These are phyloP conservation scores for Tetrastigma voinierianum DNA, from an alignment of 164 flowering plant genomes.

Conservation along the genomic window DNA sequence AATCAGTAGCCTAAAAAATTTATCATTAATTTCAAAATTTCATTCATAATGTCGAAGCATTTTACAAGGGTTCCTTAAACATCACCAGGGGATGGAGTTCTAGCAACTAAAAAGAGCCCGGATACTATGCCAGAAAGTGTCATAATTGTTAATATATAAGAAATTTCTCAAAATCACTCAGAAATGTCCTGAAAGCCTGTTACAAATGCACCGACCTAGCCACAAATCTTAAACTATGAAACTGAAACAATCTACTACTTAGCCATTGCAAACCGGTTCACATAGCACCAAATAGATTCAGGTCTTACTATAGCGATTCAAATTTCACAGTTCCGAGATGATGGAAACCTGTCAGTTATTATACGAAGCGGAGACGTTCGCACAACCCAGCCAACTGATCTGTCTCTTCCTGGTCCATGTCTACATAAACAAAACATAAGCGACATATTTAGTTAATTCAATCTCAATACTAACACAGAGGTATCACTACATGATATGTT, in stretches of 20 bases:
- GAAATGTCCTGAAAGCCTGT: neutral
- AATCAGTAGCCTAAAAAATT: neutral
- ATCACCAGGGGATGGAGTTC: slow-evolving; percentile 75
- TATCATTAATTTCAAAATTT: neutral
- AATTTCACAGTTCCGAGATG: slow-evolving; percentile 74
- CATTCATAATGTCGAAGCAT: slow-evolving; percentile 26
- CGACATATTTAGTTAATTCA: neutral
- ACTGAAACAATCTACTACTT: too few species aligned
- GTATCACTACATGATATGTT: too few species aligned
- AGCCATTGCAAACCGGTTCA: too few species aligned
- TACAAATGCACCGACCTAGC: neutral
- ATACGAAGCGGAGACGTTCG: slow-evolving; percentile 85
- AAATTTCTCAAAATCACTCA: neutral
- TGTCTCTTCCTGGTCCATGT: slow-evolving; percentile 95
- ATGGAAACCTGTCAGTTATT: slow-evolving; percentile 89
- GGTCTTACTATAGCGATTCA: slow-evolving; percentile 94
- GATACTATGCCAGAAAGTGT: slow-evolving; percentile 42
- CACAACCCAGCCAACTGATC: slow-evolving; percentile 90
- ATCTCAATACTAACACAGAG: too few species aligned
- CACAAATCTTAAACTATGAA: neutral
- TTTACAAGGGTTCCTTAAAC: slow-evolving; percentile 75
- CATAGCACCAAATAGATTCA: neutral
- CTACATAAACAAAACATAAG: slow-evolving; percentile 26
- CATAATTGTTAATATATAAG: slow-evolving; percentile 7
- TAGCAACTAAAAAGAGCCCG: slow-evolving; percentile 69